phyloP scores from a whole-genome alignment of 2,329 filamentous ascomycete genomes.

The Ophiostoma ips region DNA sequence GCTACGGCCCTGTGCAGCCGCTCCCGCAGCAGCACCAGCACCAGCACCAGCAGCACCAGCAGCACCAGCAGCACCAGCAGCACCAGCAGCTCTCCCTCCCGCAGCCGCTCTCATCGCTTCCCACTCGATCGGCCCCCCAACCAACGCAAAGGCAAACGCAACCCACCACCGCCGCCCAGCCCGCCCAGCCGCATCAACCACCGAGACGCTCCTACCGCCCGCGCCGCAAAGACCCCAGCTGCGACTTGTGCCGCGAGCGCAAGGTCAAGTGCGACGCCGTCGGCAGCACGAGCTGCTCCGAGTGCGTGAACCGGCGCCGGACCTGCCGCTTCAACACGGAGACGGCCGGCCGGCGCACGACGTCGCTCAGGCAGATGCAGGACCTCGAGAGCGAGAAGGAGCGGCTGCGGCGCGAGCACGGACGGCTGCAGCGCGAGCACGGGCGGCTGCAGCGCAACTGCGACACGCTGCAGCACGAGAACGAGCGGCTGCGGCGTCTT shows the following conservation, averaged over 20 bases:
- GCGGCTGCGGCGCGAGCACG: constrained; percentile 66
- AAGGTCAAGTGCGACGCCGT: constrained; percentile 90
- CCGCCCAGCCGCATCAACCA: background rate
- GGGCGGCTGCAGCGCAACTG: too few relatives aligned
- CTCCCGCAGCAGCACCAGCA: background rate
- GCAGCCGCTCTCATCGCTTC: background rate
- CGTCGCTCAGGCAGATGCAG: constrained; percentile 97
- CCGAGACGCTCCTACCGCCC: constrained; percentile 91
- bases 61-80: background rate
- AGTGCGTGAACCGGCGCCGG: constrained; percentile 91
- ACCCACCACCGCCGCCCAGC: background rate
- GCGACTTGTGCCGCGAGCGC: constrained; percentile 84
- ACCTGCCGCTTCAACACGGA: constrained; percentile 99
- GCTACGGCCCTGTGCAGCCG: too few relatives aligned
- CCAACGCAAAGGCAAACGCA: background rate
- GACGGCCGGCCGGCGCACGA: constrained; percentile 96
- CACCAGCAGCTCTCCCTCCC: too few relatives aligned
- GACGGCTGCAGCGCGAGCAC: constrained; percentile 53
- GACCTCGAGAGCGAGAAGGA: constrained; percentile 88
- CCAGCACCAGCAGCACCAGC: background rate
- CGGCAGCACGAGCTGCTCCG: constrained; percentile 88
- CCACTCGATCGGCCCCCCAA: too few relatives aligned
- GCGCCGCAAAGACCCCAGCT: constrained; percentile 89
- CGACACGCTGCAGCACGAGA: too few relatives aligned
- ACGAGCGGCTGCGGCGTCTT: constrained; percentile 33